These are phyloP conservation scores for Sphaerobolus stellatus DNA, from an alignment of 1,284 basidiomycete species.

Conservation along the genomic window DNA sequence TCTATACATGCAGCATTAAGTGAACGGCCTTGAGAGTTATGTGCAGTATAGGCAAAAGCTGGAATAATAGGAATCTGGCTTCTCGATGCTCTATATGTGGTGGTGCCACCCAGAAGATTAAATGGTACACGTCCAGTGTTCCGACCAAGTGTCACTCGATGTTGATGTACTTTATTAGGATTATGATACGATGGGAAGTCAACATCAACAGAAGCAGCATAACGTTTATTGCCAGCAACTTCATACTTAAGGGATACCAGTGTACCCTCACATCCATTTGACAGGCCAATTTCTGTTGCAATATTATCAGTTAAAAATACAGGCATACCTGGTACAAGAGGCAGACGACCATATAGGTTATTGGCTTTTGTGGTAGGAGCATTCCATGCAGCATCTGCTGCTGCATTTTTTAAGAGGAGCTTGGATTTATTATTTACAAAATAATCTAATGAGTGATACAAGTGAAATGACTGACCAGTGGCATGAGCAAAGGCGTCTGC, in stretches of 20 bases:
- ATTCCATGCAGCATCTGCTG: constrained; percentile 5
- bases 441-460: neutral
- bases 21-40: constrained; percentile 2
- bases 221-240: neutral
- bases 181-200: neutral
- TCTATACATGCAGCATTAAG: neutral
- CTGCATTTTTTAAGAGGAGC: neutral
- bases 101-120: neutral
- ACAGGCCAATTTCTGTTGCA: neutral
- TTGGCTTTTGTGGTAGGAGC: neutral
- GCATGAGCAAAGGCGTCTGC: neutral
- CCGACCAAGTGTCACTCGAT: neutral
- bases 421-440: neutral
- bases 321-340: constrained; percentile 1
- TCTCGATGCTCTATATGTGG: neutral
- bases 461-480: neutral
- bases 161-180: neutral
- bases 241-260: constrained; percentile 1
- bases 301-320: constrained; percentile 1
- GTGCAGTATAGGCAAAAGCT: constrained; percentile 1
- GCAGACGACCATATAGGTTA: neutral
- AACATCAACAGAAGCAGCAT: neutral
- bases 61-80: neutral
- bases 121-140: neutral
- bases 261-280: neutral